Base-by-base conservation (phyloP, 257 asterid genomes). In the Eucommia ulmoides region DNA sequence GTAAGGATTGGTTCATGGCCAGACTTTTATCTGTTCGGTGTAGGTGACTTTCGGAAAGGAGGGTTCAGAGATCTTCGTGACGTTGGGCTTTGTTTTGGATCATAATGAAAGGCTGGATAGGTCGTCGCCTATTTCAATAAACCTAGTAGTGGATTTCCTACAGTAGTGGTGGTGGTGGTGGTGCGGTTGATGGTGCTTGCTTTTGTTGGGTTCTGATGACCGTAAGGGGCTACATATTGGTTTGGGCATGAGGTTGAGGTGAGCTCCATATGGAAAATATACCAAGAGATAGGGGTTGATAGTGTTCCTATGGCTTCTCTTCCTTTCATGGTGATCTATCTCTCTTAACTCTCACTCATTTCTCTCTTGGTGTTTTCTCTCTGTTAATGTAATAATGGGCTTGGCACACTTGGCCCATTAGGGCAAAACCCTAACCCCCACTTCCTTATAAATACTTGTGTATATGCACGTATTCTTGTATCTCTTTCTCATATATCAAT, bases 21-120 rank as follows among this genome's bases (percentile, higher is more conserved):
- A 50, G 2, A 77, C 84, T 51, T 84, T 88, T 65, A 88, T 77
- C 56, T 81, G 97, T 0, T 95, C 97, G 0, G 94, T 94, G 24
- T 95, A 88, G 0, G 95, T 88, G 25, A 88, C 93, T 59, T 84
- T 84, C 1, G 97, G 97, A 0, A 92, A 81, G 0, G 86, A 73
- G 3, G 97, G 97, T 44, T 88, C 97, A 0, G 84, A 74, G 6
- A 65, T 54, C 22, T 81, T 94, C 2, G 69, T 51, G 41, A 26
- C 55, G 0, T 59, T 54, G 0, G 51, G 53, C 62, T 78, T 78
- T 44, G 54, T 60, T 61, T 71, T 81, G 1, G 81, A 65, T 91
- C 93, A 74, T 12, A 68, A 45, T 0, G 52, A 52, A 1, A 93
- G 86, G 64, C 86, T 80, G 29, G 63, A 61, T 23, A 62, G 72